A percentile compares a stretch with the other conserved stretches of the same genome.
These are phyloP conservation scores for Metschnikowia cerradonensis DNA, from an alignment of 805 yeast species.

Conservation along the genomic window DNA sequence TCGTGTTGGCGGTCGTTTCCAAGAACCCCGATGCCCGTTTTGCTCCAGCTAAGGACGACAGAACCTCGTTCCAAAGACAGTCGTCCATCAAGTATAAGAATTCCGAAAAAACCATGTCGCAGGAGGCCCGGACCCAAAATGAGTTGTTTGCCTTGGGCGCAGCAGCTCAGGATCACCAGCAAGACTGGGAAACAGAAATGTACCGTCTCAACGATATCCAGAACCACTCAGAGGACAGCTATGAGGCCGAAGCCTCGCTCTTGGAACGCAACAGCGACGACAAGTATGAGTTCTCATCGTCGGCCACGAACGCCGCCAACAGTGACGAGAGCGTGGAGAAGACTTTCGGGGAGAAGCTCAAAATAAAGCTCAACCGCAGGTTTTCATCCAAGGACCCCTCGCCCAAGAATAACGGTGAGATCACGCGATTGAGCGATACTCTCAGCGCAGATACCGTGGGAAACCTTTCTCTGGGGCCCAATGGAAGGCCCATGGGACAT, in stretches of 20 bases:
- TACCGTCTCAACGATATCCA: slow-evolving; percentile 38
- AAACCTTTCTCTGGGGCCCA: slow-evolving; percentile 5
- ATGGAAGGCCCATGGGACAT: slow-evolving; percentile 9
- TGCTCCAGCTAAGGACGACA: slow-evolving; percentile 86
- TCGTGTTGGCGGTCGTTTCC: slow-evolving; percentile 58
- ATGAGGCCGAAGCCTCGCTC: not conserved
- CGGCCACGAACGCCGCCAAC: not conserved
- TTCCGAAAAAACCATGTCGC: slow-evolving; percentile 8
- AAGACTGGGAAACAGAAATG: slow-evolving; percentile 69
- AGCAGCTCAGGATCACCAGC: slow-evolving; percentile 51
- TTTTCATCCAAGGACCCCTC: slow-evolving; percentile 2
- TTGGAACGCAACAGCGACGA: slow-evolving; percentile 2
- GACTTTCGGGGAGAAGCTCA: slow-evolving; percentile 15
- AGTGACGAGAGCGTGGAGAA: slow-evolving; percentile 2
- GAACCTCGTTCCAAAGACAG: slow-evolving; percentile 77
- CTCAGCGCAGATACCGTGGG: slow-evolving; percentile 5
- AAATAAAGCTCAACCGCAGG: slow-evolving; percentile 9
- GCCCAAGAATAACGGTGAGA: not conserved
- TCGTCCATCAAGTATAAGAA: slow-evolving; percentile 37
- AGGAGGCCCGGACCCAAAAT: slow-evolving; percentile 12
- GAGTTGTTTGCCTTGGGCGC: slow-evolving; percentile 21
- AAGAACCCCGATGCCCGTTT: slow-evolving; percentile 87
- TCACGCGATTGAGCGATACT: slow-evolving; percentile 16
- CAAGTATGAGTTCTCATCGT: not conserved
- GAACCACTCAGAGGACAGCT: slow-evolving; percentile 4